Base-by-base conservation (phyloP, 495 filamentous ascomycete species). In the Penicillium maclennaniae region DNA sequence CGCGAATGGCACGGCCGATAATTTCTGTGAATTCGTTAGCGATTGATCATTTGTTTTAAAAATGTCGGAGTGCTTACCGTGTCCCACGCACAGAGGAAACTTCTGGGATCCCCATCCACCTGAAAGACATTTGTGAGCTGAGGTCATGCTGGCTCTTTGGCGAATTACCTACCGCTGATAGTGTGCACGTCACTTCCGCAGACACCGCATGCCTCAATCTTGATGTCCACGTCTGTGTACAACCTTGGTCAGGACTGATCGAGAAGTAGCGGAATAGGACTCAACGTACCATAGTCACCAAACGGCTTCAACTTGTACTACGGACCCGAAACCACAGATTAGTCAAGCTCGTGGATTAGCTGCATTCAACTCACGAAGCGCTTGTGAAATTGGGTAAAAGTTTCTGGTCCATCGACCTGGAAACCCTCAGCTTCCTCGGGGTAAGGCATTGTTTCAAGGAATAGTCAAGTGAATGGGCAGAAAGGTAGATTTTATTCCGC, bases 141-240 rank as follows among this genome's bases (percentile, higher is more conserved):
- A 6, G 39, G 16, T n/a, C 16, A 14, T 25, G 20, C 10, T 25
- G 9, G 7, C 20, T 40, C 6, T 1, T 40, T 9, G 4, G 16
- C 12, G 20, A 20, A 6, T 15, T 17, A 16, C 51, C 38, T 65
- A 73, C 71, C 83, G 45, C 79, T 88, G 48, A 87, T 83, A 40
- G 83, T 89, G 74, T 92, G 88, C 15, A 90, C 82, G 60, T 92
- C 89, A 21, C 81, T 86, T 9, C 85, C 87, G 68, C 88, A 91
- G 10, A 92, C 85, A 60, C 89, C 88, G 67, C 89, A 93, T 49
- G 79, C 80, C 51, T 86, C 83, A 51, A 87, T 81, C 63, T 82
- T 79, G 49, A 91, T 77, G 56, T 91, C 88, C 52, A 91, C 76
- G 59, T 91, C 87, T 73, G 34, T 46, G 15, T 7, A 44, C 41